phyloP scores from a whole-genome alignment of 73 alveolate species.

The Paramecium primaurelia region DNA sequence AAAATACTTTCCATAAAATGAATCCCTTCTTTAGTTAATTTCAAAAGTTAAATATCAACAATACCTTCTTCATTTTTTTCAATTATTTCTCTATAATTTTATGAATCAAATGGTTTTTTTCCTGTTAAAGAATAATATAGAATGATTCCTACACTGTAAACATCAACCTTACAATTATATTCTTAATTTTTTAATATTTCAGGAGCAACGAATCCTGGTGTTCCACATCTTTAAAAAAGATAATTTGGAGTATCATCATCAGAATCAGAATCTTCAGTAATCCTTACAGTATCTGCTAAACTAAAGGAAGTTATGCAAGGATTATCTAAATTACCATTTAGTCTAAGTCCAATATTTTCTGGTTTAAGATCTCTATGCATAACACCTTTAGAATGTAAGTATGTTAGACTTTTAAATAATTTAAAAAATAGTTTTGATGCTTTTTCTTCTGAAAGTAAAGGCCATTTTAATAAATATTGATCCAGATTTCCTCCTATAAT shows the following conservation, averaged over 20 bases:
- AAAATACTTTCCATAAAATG: neutral
- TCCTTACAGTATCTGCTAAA: neutral
- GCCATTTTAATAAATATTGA: neutral
- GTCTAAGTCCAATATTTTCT: constrained; percentile 67
- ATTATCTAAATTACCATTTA: constrained; percentile 6
- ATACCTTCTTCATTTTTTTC: neutral
- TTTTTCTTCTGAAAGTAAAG: neutral
- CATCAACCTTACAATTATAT: constrained; percentile 53
- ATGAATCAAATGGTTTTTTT: neutral
- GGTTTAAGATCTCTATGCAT: constrained; percentile 88
- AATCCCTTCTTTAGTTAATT: neutral
- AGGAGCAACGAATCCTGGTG: constrained; percentile 61
- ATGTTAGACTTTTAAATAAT: constrained; percentile 28
- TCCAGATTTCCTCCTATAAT: neutral
- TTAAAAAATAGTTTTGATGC: neutral
- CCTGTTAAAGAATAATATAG: constrained; percentile 29
- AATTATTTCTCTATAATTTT: neutral
- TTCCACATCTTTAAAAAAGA: constrained; percentile 45
- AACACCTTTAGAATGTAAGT: constrained; percentile 73
- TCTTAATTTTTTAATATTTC: constrained; percentile 37
- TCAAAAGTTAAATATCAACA: neutral
- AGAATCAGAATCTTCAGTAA: neutral
- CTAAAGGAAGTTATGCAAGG: neutral
- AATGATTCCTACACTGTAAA: constrained; percentile 21
- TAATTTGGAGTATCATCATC: neutral